Percentiles rank a stretch among this genome's conserved stretches.
Conservation (phyloP, 208 protist genomes). For the Trypanosoma theileri region DNA sequence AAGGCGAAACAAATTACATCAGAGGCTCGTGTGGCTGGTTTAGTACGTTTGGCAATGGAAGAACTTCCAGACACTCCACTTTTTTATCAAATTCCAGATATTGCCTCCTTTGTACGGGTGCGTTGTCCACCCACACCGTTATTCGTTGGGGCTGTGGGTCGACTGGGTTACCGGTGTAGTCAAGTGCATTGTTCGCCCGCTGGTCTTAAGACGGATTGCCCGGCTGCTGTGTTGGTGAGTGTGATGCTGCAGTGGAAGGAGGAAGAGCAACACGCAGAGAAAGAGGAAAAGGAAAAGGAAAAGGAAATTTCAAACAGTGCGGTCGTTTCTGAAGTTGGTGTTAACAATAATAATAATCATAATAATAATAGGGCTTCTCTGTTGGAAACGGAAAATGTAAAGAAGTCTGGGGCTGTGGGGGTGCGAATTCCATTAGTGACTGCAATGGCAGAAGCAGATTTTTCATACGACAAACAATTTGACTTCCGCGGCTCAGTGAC, state of each 20-base stretch:
- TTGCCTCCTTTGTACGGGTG: slow-evolving; percentile 76
- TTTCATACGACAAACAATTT: slow-evolving; percentile 74
- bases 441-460: slow-evolving; percentile 57
- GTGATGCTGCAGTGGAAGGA: slow-evolving; percentile 85
- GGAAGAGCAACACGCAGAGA: slow-evolving; percentile 7
- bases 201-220: slow-evolving; percentile 93
- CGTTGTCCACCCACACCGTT: slow-evolving; percentile 72
- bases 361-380: background rate
- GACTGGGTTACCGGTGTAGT: slow-evolving; percentile 87
- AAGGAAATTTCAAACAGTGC: background rate
- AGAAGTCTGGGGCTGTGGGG: background rate
- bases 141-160: slow-evolving; percentile 73
- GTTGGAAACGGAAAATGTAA: slow-evolving; percentile 11
- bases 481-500: slow-evolving; percentile 76
- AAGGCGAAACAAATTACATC: slow-evolving; percentile 55
- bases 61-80: slow-evolving; percentile 90
- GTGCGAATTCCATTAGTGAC: slow-evolving; percentile 31
- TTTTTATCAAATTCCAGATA: slow-evolving; percentile 75
- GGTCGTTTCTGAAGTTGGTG: background rate
- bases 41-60: slow-evolving; percentile 79
- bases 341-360: slow-evolving; percentile 4
- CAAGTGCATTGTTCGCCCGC: slow-evolving; percentile 88
- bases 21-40: slow-evolving; percentile 72
- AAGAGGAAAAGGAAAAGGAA: background rate
- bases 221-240: slow-evolving; percentile 74